These are phyloP conservation scores for Tetracladium maxilliforme DNA, from an alignment of 2,329 filamentous ascomycete genomes.

Conservation along the genomic window DNA sequence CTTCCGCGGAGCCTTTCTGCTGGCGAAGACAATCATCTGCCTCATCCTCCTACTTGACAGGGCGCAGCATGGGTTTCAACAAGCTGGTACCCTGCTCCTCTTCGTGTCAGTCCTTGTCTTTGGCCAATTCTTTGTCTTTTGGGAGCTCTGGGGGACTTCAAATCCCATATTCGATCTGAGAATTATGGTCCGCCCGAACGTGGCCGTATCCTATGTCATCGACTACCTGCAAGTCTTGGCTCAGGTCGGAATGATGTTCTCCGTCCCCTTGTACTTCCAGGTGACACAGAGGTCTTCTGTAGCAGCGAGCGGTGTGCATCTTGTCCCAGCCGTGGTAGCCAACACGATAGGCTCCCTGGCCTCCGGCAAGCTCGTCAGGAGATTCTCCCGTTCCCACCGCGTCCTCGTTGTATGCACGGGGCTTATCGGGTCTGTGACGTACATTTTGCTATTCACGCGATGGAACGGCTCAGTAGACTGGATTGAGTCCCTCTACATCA, in stretches of 20 bases:
- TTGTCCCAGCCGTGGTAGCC: conserved; percentile 52
- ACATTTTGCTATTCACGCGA: conserved; percentile 5
- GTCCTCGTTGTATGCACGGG: conserved; percentile 18
- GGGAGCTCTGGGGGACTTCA: conserved; percentile 22
- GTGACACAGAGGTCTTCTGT: conserved; percentile 41
- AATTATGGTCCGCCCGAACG: conserved; percentile 33
- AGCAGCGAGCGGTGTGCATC: conserved; percentile 40
- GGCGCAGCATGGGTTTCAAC: conserved; percentile 19
- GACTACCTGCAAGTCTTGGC: conserved; percentile 36
- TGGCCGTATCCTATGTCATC: conserved; percentile 36
- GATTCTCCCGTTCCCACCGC: conserved; percentile 15
- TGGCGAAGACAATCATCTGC: conserved; percentile 24
- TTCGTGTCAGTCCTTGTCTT: conserved; percentile 21
- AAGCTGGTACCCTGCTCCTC: conserved; percentile 16
- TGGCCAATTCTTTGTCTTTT: conserved; percentile 11
- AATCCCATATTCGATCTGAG: conserved; percentile 45
- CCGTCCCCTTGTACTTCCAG: conserved; percentile 56
- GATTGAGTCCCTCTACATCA: conserved; percentile 22
- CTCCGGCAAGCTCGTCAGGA: conserved; percentile 39
- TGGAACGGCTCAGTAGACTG: conserved; percentile 25
- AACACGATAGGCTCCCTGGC: conserved; percentile 50
- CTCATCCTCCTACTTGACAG: conserved; percentile 30
- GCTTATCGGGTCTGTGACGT: background rate
- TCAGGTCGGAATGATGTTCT: conserved; percentile 51
- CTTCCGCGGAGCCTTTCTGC: conserved; percentile 36